Evolutionary conservation across 2,329 filamentous ascomycete species (phyloP).

Genomic region (Tolypocladium ovalisporum): DNA sequence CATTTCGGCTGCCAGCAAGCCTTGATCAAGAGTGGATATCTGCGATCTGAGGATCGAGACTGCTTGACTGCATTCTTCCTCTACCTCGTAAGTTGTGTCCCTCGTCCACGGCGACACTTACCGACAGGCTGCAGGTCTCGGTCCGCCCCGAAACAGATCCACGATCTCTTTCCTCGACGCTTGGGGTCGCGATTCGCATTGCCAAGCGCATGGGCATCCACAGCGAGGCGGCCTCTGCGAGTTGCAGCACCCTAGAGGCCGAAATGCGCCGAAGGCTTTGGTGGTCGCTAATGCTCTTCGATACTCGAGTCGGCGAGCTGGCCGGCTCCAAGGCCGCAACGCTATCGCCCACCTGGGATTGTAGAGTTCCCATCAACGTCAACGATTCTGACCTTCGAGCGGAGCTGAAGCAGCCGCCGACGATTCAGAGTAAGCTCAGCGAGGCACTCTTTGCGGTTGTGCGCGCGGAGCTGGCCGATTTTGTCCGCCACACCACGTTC

Average conservation of each 20-base stretch:
- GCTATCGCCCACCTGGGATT: constrained; percentile 28
- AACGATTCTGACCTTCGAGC: constrained; percentile 33
- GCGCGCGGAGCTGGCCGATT: constrained; percentile 27
- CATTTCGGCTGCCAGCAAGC: constrained; percentile 41
- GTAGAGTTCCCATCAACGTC: constrained; percentile 29
- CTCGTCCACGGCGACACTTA: background rate
- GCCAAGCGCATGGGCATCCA: constrained; percentile 46
- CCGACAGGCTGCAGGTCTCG: constrained; percentile 9
- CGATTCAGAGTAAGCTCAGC: constrained; percentile 16
- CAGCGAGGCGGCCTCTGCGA: constrained; percentile 25
- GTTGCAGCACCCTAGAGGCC: constrained; percentile 31
- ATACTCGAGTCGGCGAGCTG: constrained; percentile 44
- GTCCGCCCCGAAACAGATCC: constrained; percentile 31
- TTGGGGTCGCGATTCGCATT: constrained; percentile 44
- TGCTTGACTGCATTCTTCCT: constrained; percentile 46
- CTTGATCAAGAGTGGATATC: constrained; percentile 36
- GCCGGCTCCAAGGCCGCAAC: constrained; percentile 20
- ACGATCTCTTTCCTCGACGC: constrained; percentile 37
- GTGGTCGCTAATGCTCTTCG: constrained; percentile 49
- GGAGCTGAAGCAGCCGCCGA: constrained; percentile 25
- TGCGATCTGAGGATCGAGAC: constrained; percentile 38
- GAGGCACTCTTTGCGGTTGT: constrained; percentile 31
- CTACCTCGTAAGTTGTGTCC: constrained; percentile 34
- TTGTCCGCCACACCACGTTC: constrained; percentile 19
- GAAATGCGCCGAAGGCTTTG: constrained; percentile 52